Evolutionary conservation across 768 basidiomycete species (phyloP), one percentile per base, ranked within the genome.

Genomic region (Lanmaoa rubissima): DNA sequence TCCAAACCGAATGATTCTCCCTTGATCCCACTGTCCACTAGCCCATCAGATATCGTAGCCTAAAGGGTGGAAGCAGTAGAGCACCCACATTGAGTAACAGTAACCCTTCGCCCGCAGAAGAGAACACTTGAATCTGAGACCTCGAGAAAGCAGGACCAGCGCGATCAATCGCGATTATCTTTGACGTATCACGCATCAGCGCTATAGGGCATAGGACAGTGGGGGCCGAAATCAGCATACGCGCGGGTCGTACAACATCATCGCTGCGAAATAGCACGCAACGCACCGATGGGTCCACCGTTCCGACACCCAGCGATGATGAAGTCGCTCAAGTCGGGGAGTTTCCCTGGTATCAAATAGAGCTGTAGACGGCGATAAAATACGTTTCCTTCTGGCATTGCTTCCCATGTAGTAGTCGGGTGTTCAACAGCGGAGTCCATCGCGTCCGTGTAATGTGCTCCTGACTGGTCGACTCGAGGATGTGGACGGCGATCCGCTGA

Each of bases 321-420:
- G 69, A 88, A 92, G 71, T 96, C 92, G 19, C 79, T 77, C 31
- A 98, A 74, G 69, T 90, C 83, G 4, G 87, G 87, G 6, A 92
- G 75, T 65, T 88, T 89, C 63, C 88, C 93, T 13, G 84, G 78
- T 53, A 92, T 84, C 1, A 88, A 83, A 69, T 98, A 98, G 24
- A 94, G 78, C 59, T 89, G 88, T 62, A 94, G 85, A 53, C 88
- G 80, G 67, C 88, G 78, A 68, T 98, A 98, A 76, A 97, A 98
- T 34, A 88, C 90, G 64, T 78, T 85, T 26, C 89, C 90, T 66
- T 90, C 84, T 70, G 87, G 83, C 87, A 97, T 92, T 42, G 94
- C 83, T 71, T 95, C 87, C 96, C 96, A 98, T 72, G 83, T 81
- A 32, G 84, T 72, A 3, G 90, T 91, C 2, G 92, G 90, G 64